Evolutionary conservation across 148 eudicot genomes (phyloP).

Genomic region (Chenopodium formosanum): DNA sequence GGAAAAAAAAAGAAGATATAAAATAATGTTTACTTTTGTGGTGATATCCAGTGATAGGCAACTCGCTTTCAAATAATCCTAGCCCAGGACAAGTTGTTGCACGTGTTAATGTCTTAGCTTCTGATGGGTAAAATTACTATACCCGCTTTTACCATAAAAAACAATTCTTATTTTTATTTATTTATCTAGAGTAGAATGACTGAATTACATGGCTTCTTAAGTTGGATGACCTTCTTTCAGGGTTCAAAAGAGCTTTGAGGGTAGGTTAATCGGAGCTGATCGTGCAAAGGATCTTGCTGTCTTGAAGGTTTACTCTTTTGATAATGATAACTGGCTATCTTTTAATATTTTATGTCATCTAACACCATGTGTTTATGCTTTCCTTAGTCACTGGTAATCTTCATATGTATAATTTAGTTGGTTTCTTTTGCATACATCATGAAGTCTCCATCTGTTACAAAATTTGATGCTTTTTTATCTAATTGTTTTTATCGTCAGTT

Average conservation of each 20-base stretch:
- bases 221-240: constrained; percentile 38
- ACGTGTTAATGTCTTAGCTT: constrained; percentile 84
- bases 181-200: background rate
- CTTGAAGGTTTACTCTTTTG: constrained; percentile 57
- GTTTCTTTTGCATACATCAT: background rate
- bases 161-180: constrained; percentile 11
- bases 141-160: constrained; percentile 2
- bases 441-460: background rate
- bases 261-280: constrained; percentile 88
- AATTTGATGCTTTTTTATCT: background rate
- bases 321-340: background rate
- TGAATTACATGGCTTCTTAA: constrained; percentile 12
- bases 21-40: constrained; percentile 6
- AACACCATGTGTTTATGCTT: background rate
- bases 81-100: constrained; percentile 87
- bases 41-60: constrained; percentile 72
- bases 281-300: constrained; percentile 99
- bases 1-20: too few species aligned
- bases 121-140: constrained; percentile 70
- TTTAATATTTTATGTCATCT: background rate
- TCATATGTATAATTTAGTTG: background rate
- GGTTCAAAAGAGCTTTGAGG: constrained; percentile 95
- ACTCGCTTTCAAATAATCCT: constrained; percentile 86
- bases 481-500: too few species aligned
- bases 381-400: background rate